A percentile compares a stretch with the other conserved stretches of the same genome.
Evolutionary conservation across 192 early-diverging fungal genomes (phyloP).

Genomic region (Cetraspora pellucida): DNA sequence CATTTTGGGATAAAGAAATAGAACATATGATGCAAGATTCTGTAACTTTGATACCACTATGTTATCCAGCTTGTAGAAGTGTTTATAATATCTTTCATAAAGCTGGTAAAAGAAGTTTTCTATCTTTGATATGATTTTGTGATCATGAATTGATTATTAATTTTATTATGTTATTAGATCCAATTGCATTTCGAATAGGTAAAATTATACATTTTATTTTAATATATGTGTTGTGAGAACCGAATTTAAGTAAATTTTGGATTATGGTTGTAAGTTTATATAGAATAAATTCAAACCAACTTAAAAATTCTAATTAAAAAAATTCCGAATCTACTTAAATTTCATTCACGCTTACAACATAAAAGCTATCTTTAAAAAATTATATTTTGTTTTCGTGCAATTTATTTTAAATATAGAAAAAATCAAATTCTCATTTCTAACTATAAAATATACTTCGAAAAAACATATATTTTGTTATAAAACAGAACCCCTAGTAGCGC

Average conservation of each 20-base stretch:
- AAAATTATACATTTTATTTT: no score
- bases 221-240: no score
- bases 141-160: not conserved
- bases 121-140: not conserved
- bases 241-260: no score
- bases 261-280: no score
- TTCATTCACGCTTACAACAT: no score
- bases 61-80: slow-evolving; percentile 68
- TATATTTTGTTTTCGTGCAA: no score
- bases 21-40: not conserved
- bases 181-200: not conserved
- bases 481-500: slow-evolving; percentile 69
- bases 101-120: slow-evolving; percentile 14
- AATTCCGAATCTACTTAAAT: no score
- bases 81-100: slow-evolving; percentile 84
- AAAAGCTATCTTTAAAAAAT: no score
- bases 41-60: slow-evolving; percentile 40
- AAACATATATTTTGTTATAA: not conserved
- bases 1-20: no score
- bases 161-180: not conserved
- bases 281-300: no score
- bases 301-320: no score
- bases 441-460: not conserved
- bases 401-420: not conserved
- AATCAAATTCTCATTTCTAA: no score